These are phyloP conservation scores for Microcyclosporella mali DNA, from an alignment of 2,329 filamentous ascomycete genomes.

Conservation along the genomic window DNA sequence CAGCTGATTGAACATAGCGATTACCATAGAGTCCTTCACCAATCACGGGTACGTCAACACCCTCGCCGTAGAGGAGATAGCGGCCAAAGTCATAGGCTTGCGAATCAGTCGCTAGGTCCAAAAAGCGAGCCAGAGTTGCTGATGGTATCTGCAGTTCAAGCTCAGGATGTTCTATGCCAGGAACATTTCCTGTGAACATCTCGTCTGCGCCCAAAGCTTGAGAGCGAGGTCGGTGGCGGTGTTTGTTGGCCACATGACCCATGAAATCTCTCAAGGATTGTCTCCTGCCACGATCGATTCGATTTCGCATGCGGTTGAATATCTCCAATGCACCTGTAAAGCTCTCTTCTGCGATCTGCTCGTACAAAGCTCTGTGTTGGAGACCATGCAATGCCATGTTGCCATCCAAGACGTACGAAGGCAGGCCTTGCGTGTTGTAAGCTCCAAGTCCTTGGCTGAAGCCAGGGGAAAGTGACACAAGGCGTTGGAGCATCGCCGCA, in stretches of 20 bases:
- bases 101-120: conserved; percentile 46
- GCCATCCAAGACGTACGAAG: conserved; percentile 40
- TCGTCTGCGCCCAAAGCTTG: conserved; percentile 18
- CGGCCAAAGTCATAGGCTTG: conserved; percentile 45
- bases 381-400: conserved; percentile 39
- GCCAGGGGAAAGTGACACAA: conserved; percentile 34
- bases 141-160: conserved; percentile 43
- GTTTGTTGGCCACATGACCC: conserved; percentile 1
- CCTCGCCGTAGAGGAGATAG: conserved; percentile 48
- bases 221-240: too few relatives aligned
- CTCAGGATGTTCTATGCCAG: conserved; percentile 39
- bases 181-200: conserved; percentile 26
- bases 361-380: conserved; percentile 38
- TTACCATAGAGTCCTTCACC: conserved; percentile 40
- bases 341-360: conserved; percentile 36
- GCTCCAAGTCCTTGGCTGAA: conserved; percentile 38
- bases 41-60: conserved; percentile 51
- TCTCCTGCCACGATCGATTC: conserved; percentile 41
- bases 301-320: conserved; percentile 34
- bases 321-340: conserved; percentile 34
- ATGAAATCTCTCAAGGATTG: conserved; percentile 40
- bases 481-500: conserved; percentile 37
- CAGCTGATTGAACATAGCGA: conserved; percentile 45
- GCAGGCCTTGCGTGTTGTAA: conserved; percentile 30
- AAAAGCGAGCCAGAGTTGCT: conserved; percentile 43